Evolutionary conservation across 108 stramenopile genomes (phyloP), one percentile per base, ranked within the genome.

Genomic region (Discostella pseudostelligera): DNA sequence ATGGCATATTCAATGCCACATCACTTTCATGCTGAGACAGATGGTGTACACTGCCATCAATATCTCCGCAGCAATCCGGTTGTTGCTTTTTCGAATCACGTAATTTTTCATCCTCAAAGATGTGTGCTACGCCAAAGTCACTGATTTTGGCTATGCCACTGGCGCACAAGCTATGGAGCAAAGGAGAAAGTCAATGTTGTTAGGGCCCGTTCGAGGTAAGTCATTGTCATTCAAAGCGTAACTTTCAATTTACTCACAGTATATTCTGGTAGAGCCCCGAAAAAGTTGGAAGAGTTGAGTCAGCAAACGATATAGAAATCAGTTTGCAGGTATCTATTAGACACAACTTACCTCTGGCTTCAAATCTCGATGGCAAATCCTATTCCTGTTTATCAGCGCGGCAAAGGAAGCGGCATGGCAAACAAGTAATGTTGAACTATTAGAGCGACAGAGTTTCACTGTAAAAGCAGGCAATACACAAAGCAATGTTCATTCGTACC

Each of bases 121-220:
- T 80, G 65, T 93, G 91, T 8, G 88, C 76, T 0, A 96, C 91
- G 1, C 95, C 95, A 82, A 96, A 96, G 45, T 96, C 95, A 32
- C 78, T 74, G 13, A 96, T 81, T 65, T 94, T 94, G 16, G 84
- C 87, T 59, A 87, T 67, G 0, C 90, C 90, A 14, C 84, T 72
- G 16, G 72, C 53, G 67, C 82, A 86, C 32, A 93, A 46, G 64
- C 57, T 62, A 26, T 51, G 53, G n/a, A 39, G 3, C 10, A 40
- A 13, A 51, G 2, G 25, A 29, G 0, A 48, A n/a, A 19, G 55
- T 42, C 36, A 9, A 21, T 60, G 4, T 5, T 49, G 29, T 29
- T 24, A 56, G 32, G 35, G 0, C n/a, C 55, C 16, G 32, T 19
- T 8, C 19, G 35, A 17, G 26, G 29, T 1, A 54, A 54, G 14